A percentile compares a stretch with the other conserved stretches of the same genome.
phyloP scores from a whole-genome alignment of 257 asterid genomes.

The Osmanthus fragrans region DNA sequence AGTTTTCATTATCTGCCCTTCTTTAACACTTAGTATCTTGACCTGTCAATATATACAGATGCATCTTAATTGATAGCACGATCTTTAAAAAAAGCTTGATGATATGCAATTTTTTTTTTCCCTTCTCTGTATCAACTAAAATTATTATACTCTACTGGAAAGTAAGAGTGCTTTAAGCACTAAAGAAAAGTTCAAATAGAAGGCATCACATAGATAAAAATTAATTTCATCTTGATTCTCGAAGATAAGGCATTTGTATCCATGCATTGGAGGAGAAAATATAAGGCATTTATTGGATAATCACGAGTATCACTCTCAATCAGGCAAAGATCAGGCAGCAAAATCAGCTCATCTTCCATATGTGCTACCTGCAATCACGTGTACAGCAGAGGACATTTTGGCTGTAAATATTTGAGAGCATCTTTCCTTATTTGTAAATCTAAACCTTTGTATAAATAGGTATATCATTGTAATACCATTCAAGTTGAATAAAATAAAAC shows the following conservation, averaged over 20 bases:
- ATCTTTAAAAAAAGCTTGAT: conserved; percentile 8
- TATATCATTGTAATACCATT: too few relatives aligned
- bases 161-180: conserved; percentile 25
- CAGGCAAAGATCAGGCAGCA: too few relatives aligned
- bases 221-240: conserved; percentile 11
- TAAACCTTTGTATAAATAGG: too few relatives aligned
- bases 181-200: neutral
- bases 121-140: neutral
- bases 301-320: too few relatives aligned
- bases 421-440: too few relatives aligned
- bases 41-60: neutral
- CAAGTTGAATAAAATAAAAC: too few relatives aligned
- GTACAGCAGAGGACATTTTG: too few relatives aligned
- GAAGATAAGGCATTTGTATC: conserved; percentile 6
- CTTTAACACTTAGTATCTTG: too few relatives aligned
- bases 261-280: neutral
- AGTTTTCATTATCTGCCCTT: too few relatives aligned
- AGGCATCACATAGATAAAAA: neutral
- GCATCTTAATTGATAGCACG: conserved; percentile 14
- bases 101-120: neutral
- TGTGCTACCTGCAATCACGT: too few relatives aligned
- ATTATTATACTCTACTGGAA: neutral
- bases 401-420: too few relatives aligned
- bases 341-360: too few relatives aligned
- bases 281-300: neutral